A percentile compares a stretch with the other conserved stretches of the same genome.
Evolutionary conservation across 78 protist species (phyloP).

Genomic region (Emiliania huxleyi): DNA sequence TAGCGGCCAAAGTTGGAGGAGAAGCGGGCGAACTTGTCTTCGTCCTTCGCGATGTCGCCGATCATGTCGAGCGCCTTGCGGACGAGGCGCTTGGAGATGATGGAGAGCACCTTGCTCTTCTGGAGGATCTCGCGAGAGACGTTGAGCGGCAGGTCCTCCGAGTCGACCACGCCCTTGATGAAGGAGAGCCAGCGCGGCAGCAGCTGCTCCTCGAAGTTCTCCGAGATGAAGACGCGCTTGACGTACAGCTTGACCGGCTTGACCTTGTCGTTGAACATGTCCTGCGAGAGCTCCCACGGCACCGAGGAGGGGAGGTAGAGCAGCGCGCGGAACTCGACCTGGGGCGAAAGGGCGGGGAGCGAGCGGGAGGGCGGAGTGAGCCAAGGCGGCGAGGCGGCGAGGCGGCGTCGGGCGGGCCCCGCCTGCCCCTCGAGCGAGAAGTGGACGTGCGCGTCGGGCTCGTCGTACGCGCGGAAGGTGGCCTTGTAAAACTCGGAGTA

Average conservation of each 20-base stretch:
- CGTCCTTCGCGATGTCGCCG: slow-evolving; percentile 45
- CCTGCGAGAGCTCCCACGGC: slow-evolving; percentile 57
- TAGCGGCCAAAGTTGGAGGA: slow-evolving; percentile 76
- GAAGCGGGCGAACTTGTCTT: slow-evolving; percentile 74
- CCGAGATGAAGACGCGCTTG: slow-evolving; percentile 85
- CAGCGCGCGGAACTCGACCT: slow-evolving; percentile 80
- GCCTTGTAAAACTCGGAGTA: slow-evolving; percentile 84
- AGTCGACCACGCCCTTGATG: slow-evolving; percentile 96
- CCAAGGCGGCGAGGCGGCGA: no score
- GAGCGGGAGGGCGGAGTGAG: no score
- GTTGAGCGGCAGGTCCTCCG: slow-evolving; percentile 96
- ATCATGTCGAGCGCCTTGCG: slow-evolving; percentile 70
- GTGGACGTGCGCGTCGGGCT: slow-evolving; percentile 77
- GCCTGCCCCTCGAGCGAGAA: slow-evolving; percentile 85
- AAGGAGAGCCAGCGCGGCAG: slow-evolving; percentile 95
- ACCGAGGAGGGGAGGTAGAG: slow-evolving; percentile 88
- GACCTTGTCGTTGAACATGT: slow-evolving; percentile 46
- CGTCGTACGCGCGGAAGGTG: slow-evolving; percentile 61
- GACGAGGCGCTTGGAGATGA: slow-evolving; percentile 86
- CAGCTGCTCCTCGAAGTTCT: slow-evolving; percentile 78
- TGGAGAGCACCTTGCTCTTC: slow-evolving; percentile 28
- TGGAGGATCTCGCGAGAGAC: slow-evolving; percentile 94
- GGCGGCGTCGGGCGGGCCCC: no score
- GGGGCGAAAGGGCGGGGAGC: background rate
- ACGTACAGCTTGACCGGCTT: slow-evolving; percentile 69